Percentiles rank a stretch among this genome's conserved stretches.
Evolutionary conservation across 257 asterid species (phyloP).

Genomic region (Ocimum tenuiflorum): DNA sequence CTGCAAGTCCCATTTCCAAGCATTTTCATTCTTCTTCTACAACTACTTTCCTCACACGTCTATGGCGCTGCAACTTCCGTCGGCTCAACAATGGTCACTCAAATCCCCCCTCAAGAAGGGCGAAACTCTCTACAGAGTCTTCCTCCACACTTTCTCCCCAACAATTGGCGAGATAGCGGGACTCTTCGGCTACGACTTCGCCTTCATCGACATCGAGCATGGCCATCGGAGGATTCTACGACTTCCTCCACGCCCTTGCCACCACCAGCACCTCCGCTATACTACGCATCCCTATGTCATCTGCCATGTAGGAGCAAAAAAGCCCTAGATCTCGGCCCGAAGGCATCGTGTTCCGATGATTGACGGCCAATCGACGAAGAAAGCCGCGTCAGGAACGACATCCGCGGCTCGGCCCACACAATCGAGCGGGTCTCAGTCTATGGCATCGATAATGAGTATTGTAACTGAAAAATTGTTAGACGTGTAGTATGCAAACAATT

Average conservation of each 20-base stretch:
- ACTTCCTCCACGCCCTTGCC: slow-evolving; percentile 63
- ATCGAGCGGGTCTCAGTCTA: slow-evolving; percentile 68
- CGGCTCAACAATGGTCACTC: too few species aligned
- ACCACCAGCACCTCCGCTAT: slow-evolving; percentile 63
- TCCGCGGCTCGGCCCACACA: slow-evolving; percentile 83
- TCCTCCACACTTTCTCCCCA: slow-evolving; percentile 71
- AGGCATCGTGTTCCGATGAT: slow-evolving; percentile 91
- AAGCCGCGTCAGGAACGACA: slow-evolving; percentile 60
- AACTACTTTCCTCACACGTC: too few species aligned
- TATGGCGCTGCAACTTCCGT: too few species aligned
- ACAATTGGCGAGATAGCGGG: slow-evolving; percentile 77
- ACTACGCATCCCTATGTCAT: slow-evolving; percentile 66
- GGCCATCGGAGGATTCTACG: slow-evolving; percentile 75
- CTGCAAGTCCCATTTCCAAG: too few species aligned
- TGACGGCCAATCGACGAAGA: slow-evolving; percentile 53
- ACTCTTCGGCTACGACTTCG: slow-evolving; percentile 71
- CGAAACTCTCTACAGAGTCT: slow-evolving; percentile 69
- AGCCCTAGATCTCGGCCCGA: slow-evolving; percentile 86
- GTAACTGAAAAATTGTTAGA: too few species aligned
- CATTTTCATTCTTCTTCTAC: too few species aligned
- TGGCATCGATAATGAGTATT: slow-evolving; percentile 65
- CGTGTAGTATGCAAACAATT: too few species aligned
- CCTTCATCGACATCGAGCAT: slow-evolving; percentile 83
- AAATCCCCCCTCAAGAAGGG: slow-evolving; percentile 60
- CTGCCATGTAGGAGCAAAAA: slow-evolving; percentile 72